Percentiles rank a stretch among this genome's conserved stretches.
Conservation (phyloP, 768 basidiomycete species). For the Boletus vinaceobasis region DNA sequence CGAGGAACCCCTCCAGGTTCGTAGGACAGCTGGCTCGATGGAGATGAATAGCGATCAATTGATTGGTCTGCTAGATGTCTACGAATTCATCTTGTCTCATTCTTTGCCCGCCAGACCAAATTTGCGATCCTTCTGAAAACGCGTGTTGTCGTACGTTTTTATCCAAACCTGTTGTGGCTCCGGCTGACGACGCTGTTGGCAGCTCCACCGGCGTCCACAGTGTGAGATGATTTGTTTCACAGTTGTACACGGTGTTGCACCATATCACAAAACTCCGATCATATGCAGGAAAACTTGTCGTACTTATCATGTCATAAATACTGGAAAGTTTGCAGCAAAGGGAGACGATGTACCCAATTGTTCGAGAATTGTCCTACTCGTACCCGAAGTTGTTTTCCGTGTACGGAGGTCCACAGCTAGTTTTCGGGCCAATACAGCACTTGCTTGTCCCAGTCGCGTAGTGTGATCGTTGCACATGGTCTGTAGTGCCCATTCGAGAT, state of each 20-base stretch:
- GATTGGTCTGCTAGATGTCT: slow-evolving; percentile 37
- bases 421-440: slow-evolving; percentile 59
- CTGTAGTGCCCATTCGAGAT: slow-evolving; percentile 67
- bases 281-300: slow-evolving; percentile 5
- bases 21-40: slow-evolving; percentile 4
- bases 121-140: slow-evolving; percentile 65
- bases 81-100: slow-evolving; percentile 65
- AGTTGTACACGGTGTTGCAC: slow-evolving; percentile 19
- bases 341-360: slow-evolving; percentile 57
- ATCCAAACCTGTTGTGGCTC: not conserved
- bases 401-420: slow-evolving; percentile 60
- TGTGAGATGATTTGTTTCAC: slow-evolving; percentile 30
- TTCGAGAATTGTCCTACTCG: slow-evolving; percentile 54
- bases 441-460: slow-evolving; percentile 57
- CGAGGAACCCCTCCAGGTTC: slow-evolving; percentile 51
- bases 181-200: slow-evolving; percentile 7
- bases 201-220: slow-evolving; percentile 49
- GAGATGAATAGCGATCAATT: not conserved
- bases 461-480: slow-evolving; percentile 49
- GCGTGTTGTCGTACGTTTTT: slow-evolving; percentile 73
- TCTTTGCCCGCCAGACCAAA: slow-evolving; percentile 63
- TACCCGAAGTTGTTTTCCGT: slow-evolving; percentile 44
- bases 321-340: slow-evolving; percentile 73
- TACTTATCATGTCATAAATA: slow-evolving; percentile 39
- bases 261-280: slow-evolving; percentile 12